phyloP scores from a whole-genome alignment of 2,329 filamentous ascomycete genomes.

The Pseudohalonectria lignicola region DNA sequence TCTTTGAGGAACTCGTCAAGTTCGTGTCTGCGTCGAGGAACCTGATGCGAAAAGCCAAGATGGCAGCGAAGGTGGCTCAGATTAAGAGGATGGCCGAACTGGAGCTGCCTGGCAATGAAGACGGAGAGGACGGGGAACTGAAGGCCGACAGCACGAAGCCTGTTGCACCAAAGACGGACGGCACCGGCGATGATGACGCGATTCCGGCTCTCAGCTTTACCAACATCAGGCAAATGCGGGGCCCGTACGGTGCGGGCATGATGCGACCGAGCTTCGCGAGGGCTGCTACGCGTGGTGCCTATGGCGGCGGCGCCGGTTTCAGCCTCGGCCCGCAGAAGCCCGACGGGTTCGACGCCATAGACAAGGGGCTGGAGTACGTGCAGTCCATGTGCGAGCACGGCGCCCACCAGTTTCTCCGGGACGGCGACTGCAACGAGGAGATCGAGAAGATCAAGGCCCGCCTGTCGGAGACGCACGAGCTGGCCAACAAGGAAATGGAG shows the following conservation, averaged over 20 bases:
- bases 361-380: constrained; percentile 68
- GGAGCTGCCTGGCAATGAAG: constrained; percentile 41
- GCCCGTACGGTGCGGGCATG: constrained; percentile 9
- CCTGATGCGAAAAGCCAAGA: constrained; percentile 76
- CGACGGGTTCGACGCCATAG: constrained; percentile 60
- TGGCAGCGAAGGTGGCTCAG: constrained; percentile 64
- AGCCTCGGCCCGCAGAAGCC: constrained; percentile 15
- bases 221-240: constrained; percentile 25
- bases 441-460: constrained; percentile 57
- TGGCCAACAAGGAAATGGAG: constrained; percentile 48
- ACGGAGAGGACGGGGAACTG: constrained; percentile 20
- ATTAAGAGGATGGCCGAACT: constrained; percentile 50
- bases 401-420: constrained; percentile 80
- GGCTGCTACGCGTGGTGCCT: constrained; percentile 7
- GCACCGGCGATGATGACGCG: constrained; percentile 9
- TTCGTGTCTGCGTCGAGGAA: constrained; percentile 73
- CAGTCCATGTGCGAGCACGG: constrained; percentile 77
- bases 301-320: constrained; percentile 1
- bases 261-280: constrained; percentile 14
- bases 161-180: constrained; percentile 15
- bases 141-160: constrained; percentile 2
- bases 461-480: constrained; percentile 50
- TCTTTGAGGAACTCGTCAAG: constrained; percentile 74
- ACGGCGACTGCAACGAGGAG: constrained; percentile 74
- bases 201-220: constrained; percentile 23